These are phyloP conservation scores for Aspergillus heteromorphus DNA, from an alignment of 495 filamentous ascomycete species.

Conservation along the genomic window DNA sequence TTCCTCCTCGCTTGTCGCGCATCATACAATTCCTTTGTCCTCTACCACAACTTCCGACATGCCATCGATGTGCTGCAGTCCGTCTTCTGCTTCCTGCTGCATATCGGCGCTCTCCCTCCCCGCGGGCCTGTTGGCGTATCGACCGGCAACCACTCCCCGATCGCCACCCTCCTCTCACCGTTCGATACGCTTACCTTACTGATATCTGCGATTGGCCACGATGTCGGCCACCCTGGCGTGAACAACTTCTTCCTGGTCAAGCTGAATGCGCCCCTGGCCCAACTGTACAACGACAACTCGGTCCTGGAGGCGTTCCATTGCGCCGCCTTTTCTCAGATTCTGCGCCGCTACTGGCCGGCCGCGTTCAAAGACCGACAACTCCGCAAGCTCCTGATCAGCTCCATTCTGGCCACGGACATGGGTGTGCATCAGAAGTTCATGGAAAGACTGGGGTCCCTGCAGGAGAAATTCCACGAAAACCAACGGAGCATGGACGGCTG, in stretches of 20 bases:
- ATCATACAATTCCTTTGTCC: constrained; percentile 90
- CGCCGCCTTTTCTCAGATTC: constrained; percentile 92
- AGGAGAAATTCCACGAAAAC: constrained; percentile 66
- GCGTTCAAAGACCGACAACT: constrained; percentile 69
- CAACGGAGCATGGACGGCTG: constrained; percentile 56
- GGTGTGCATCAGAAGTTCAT: constrained; percentile 94
- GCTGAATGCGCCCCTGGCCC: constrained; percentile 90
- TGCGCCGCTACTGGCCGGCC: constrained; percentile 85
- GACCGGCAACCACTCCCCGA: constrained; percentile 46
- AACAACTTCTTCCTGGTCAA: constrained; percentile 95
- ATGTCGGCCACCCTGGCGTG: constrained; percentile 95
- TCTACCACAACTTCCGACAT: constrained; percentile 99
- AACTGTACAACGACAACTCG: constrained; percentile 95
- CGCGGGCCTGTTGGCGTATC: constrained; percentile 37
- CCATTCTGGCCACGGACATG: constrained; percentile 96
- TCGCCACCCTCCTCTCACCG: constrained; percentile 68
- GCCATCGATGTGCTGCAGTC: constrained; percentile 95
- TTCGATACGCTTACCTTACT: constrained; percentile 86
- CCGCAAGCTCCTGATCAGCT: constrained; percentile 87
- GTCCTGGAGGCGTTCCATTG: constrained; percentile 97
- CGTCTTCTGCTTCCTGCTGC: constrained; percentile 83
- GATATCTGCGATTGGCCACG: constrained; percentile 92
- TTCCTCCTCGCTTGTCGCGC: constrained; percentile 80
- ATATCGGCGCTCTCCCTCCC: constrained; percentile 69
- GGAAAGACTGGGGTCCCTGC: constrained; percentile 69